A percentile compares a stretch with the other conserved stretches of the same genome.
Conservation (phyloP, 2,329 filamentous ascomycete species). For the Epicoccum nigrum region DNA sequence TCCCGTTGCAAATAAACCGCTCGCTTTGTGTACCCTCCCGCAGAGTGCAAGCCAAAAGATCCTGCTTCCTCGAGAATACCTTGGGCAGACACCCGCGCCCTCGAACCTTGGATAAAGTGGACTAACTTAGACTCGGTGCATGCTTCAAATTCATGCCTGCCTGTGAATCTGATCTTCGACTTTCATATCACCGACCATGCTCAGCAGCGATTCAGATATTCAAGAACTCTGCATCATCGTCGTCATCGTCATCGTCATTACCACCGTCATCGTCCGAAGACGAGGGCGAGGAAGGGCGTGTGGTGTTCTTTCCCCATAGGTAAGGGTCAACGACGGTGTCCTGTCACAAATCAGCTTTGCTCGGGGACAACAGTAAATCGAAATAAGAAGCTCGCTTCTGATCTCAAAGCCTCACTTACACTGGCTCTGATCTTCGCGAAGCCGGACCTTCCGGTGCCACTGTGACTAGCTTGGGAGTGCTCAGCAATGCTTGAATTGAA, state of each 20-base stretch:
- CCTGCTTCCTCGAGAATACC: no score
- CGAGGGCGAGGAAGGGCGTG: background rate
- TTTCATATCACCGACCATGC: no score
- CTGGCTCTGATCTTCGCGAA: conserved; percentile 42
- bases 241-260: conserved; percentile 42
- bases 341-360: conserved; percentile 35
- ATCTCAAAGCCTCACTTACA: conserved; percentile 25
- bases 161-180: no score
- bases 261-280: conserved; percentile 47
- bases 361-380: conserved; percentile 6
- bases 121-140: no score
- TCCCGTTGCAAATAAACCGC: background rate
- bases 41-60: no score
- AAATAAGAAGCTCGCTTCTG: background rate
- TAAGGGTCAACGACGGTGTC: conserved; percentile 30
- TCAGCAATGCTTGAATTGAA: conserved; percentile 37
- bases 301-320: background rate
- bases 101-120: no score
- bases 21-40: no score
- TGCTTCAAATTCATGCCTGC: no score
- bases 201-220: no score
- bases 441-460: conserved; percentile 12
- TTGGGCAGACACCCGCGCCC: no score
- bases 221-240: conserved; percentile 21
- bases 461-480: conserved; percentile 21